Conservation (phyloP, 163 green algal genomes). For the Smithsoniella earleae region DNA sequence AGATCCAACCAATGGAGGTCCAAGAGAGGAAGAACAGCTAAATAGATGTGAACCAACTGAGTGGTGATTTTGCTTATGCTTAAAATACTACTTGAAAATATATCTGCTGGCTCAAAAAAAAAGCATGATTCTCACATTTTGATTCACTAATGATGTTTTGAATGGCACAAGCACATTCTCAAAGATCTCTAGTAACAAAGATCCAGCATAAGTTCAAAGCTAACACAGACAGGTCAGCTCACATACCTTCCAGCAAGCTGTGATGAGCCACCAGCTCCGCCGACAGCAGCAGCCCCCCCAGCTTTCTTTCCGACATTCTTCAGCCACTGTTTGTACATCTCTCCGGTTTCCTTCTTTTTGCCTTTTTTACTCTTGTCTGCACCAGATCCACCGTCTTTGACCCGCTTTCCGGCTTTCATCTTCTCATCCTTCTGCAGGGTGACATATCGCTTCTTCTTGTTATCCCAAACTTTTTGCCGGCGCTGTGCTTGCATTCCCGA, state of each 20-base stretch:
- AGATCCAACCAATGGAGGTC: not conserved
- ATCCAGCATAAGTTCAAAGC: not conserved
- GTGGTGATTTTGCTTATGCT: too few relatives aligned
- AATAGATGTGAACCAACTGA: too few relatives aligned
- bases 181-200: not conserved
- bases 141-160: conserved; percentile 34
- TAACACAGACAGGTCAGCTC: conserved; percentile 23
- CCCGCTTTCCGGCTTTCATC: conserved; percentile 12
- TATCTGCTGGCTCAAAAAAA: too few relatives aligned
- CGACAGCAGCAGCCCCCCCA: conserved; percentile 33
- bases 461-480: conserved; percentile 35
- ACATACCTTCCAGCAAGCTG: not conserved
- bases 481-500: conserved; percentile 41
- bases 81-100: too few relatives aligned
- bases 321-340: conserved; percentile 73
- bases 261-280: conserved; percentile 27
- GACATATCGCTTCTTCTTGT: conserved; percentile 36
- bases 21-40: not conserved
- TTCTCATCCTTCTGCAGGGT: not conserved
- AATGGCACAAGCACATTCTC: conserved; percentile 35
- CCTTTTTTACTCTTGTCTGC: conserved; percentile 30
- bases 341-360: conserved; percentile 1
- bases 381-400: conserved; percentile 28
- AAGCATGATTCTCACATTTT: too few relatives aligned
- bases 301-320: conserved; percentile 46